Base-by-base conservation (phyloP, 192 early-diverging fungal genomes). In the Rhizoclosmatium globosum region DNA sequence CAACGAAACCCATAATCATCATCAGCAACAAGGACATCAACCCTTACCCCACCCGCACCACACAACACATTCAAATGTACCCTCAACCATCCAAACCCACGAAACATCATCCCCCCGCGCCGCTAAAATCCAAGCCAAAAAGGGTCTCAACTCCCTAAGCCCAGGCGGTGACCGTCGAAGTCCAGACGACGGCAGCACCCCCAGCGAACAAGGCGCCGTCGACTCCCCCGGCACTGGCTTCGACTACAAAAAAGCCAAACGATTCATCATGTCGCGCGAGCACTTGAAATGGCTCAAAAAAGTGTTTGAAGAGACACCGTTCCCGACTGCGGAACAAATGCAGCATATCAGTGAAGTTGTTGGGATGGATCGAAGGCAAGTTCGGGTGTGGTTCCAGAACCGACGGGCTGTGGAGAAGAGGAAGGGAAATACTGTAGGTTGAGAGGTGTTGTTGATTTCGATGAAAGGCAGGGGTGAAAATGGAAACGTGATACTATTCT, bases 191-290 rank as follows among this genome's bases (percentile, higher is more conserved):
- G n/a, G 0, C 64, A 17, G 38, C 71, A 17, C 7, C 56, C 13
- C 17, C 19, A 59, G 42, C 7, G 2, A 39, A 39, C 19, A 73
- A 11, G 50, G 48, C 71, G 41, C 41, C 1, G 68, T 13, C 68
- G 39, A 21, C 64, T 23, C 13, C 64, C 11, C 11, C 64, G 39
- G 31, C 31, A 38, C 0, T 11, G 68, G 71, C 21, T 0, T 11
- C 47, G 73, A 64, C 44, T 45, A 64, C 1, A 74, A 74, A n/a
- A 50, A 50, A 11, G n/a, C 17, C 31, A 74, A 74, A 23, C 73
- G 73, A 57, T 74, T 74, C 73, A 74, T 74, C 39, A 74, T 74
- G 73, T 74, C 73, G 60, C 73, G 73, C 2, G 73, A 74, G 41
- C 73, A 74, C 38, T 58, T 74, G 59, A 74, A 64, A 43, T 74